Percentiles rank a stretch among this genome's conserved stretches.
These are phyloP conservation scores for Boletus tomentosulus DNA, from an alignment of 768 basidiomycete genomes.

Conservation along the genomic window DNA sequence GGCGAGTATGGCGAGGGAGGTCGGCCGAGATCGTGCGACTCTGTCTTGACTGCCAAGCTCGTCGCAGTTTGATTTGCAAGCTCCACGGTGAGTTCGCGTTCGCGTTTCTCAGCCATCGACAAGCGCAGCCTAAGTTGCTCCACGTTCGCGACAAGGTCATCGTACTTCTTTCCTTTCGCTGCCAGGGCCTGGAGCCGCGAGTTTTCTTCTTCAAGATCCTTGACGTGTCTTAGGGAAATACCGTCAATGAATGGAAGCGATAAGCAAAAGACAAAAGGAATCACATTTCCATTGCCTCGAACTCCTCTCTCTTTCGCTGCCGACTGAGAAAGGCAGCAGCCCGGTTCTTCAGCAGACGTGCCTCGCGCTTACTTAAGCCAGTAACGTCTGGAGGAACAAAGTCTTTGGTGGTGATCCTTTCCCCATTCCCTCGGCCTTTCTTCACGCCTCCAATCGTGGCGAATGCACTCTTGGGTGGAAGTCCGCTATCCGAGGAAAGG, in stretches of 20 bases:
- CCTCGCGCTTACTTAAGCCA: constrained; percentile 86
- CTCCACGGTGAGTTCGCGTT: constrained; percentile 60
- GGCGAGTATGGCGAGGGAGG: constrained; percentile 41
- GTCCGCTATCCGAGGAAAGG: constrained; percentile 31
- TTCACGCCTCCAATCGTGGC: constrained; percentile 41
- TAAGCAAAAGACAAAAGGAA: constrained; percentile 31
- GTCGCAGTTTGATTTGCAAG: constrained; percentile 42
- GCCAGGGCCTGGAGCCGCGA: constrained; percentile 62
- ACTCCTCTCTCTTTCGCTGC: constrained; percentile 90
- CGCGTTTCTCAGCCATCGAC: constrained; percentile 61
- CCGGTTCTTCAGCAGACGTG: constrained; percentile 86
- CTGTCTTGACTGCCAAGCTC: constrained; percentile 48
- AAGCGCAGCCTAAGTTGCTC: constrained; percentile 65
- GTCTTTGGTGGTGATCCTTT: constrained; percentile 64
- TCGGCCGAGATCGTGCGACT: constrained; percentile 51
- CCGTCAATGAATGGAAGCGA: constrained; percentile 14
- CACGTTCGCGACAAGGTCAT: constrained; percentile 52
- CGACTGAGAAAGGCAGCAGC: constrained; percentile 89
- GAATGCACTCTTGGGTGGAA: constrained; percentile 38
- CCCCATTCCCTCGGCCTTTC: constrained; percentile 45
- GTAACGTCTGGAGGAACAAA: constrained; percentile 86
- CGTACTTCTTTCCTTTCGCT: constrained; percentile 38
- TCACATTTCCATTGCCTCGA: constrained; percentile 87
- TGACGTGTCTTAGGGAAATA: constrained; percentile 59
- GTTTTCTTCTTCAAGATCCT: constrained; percentile 82